phyloP scores from a whole-genome alignment of 176 grass and related monocot genomes.

The bread wheat (Triticum aestivum) region DNA sequence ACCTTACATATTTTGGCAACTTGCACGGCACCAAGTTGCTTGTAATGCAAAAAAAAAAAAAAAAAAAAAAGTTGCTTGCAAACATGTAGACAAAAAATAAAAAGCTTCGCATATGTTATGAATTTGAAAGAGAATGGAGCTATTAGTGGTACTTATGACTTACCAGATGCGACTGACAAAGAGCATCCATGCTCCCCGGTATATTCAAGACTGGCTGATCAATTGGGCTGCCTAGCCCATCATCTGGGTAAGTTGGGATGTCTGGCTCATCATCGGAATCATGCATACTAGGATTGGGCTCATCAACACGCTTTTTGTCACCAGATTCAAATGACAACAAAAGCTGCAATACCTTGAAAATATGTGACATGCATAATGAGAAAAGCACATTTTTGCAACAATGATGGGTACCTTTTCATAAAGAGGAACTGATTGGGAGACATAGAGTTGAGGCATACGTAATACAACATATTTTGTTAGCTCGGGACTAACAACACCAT shows the following conservation, averaged over 20 bases:
- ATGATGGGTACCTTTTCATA: constrained; percentile 62
- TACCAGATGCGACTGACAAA: constrained; percentile 81
- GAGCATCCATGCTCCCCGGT: constrained; percentile 43
- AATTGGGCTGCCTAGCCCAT: constrained; percentile 35
- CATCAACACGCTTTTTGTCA: constrained; percentile 44
- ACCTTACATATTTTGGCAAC: background rate
- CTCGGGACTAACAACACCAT: constrained; percentile 38
- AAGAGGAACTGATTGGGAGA: constrained; percentile 50
- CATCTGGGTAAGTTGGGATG: background rate
- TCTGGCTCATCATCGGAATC: constrained; percentile 36
- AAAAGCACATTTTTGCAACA: constrained; percentile 8
- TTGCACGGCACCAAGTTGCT: constrained; percentile 13
- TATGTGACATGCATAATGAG: background rate
- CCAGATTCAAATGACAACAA: constrained; percentile 62
- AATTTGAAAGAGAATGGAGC: background rate
- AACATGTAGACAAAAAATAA: background rate
- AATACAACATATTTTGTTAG: constrained; percentile 48
- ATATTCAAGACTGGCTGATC: constrained; percentile 3
- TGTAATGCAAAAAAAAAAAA: background rate
- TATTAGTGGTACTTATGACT: constrained; percentile 20
- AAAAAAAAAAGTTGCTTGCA: background rate
- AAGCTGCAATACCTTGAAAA: constrained; percentile 55
- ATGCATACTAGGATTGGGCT: constrained; percentile 3
- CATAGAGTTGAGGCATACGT: constrained; percentile 41
- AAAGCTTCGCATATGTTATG: background rate